Conservation (phyloP, 345 rosid species). For the Salix koriyanagi region DNA sequence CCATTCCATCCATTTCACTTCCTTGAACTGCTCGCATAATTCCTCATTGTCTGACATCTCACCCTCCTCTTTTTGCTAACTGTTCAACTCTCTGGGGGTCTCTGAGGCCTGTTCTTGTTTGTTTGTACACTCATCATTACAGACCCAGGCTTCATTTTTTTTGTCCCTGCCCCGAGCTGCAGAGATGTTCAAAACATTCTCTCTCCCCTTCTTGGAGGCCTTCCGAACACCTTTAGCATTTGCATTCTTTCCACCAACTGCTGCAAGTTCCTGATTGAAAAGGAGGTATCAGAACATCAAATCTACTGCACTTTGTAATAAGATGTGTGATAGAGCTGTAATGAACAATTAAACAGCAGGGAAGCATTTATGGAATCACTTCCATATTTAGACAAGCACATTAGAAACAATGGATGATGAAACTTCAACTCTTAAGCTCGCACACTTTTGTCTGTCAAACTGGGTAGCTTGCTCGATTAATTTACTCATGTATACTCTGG, state of each 20-base stretch:
- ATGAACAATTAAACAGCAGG: background rate
- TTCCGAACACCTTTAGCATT: conserved; percentile 65
- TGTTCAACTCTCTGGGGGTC: conserved; percentile 62
- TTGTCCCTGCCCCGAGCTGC: conserved; percentile 46
- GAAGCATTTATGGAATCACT: background rate
- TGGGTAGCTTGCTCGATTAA: background rate
- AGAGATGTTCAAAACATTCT: conserved; percentile 41
- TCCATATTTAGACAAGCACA: background rate
- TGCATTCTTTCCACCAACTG: conserved; percentile 67
- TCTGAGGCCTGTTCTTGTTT: conserved; percentile 53
- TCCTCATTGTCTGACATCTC: conserved; percentile 98
- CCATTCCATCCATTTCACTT: conserved; percentile 99
- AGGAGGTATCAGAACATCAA: background rate
- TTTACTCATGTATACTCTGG: too few relatives aligned
- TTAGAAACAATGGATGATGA: background rate
- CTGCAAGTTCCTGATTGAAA: conserved; percentile 63
- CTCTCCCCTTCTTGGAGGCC: conserved; percentile 60
- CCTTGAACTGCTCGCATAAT: conserved; percentile 93
- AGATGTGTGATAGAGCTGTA: background rate
- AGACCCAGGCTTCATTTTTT: conserved; percentile 51
- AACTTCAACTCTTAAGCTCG: background rate
- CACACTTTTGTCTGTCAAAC: background rate
- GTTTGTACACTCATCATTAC: conserved; percentile 32
- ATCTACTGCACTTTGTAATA: background rate
- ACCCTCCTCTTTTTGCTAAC: conserved; percentile 91